Percentiles rank a stretch among this genome's conserved stretches.
Evolutionary conservation across 768 basidiomycete species (phyloP).

Genomic region (Goffeauzyma gilvescens): DNA sequence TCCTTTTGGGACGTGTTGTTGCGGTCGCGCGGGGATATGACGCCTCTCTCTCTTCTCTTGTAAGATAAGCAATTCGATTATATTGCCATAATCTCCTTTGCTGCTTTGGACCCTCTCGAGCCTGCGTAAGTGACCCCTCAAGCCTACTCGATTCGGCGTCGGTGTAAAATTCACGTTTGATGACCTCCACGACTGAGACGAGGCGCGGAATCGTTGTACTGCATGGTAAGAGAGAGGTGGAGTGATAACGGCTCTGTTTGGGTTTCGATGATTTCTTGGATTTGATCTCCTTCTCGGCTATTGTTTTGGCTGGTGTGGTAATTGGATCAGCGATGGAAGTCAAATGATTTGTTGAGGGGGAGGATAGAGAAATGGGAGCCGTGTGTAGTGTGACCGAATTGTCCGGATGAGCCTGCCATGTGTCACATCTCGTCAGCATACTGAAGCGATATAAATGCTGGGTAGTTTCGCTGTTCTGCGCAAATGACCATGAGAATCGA

Average conservation of each 20-base stretch:
- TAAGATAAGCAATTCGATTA: conserved; percentile 13
- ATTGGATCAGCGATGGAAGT: not conserved
- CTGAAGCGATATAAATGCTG: not conserved
- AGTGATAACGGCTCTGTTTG: not conserved
- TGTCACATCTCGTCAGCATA: not conserved
- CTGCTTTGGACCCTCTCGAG: conserved; percentile 9
- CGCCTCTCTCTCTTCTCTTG: conserved; percentile 2
- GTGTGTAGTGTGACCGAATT: not conserved
- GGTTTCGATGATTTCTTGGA: not conserved
- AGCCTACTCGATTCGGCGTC: too few species aligned
- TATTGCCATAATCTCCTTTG: conserved; percentile 27
- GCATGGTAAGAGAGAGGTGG: conserved; percentile 13
- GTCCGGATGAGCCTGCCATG: not conserved
- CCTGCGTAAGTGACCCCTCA: conserved; percentile 1
- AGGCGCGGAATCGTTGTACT: conserved; percentile 42
- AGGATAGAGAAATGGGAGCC: not conserved
- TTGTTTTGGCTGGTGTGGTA: not conserved
- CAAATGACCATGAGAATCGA: too few species aligned
- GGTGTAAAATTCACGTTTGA: conserved; percentile 58
- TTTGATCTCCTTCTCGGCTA: not conserved
- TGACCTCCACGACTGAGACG: conserved; percentile 60
- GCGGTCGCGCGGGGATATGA: too few species aligned
- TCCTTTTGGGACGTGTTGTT: too few species aligned
- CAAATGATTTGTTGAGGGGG: not conserved
- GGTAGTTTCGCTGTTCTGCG: too few species aligned